Evolutionary conservation across 1,139 yeast species (phyloP).

Genomic region (Yamadazyma friedrichii): DNA sequence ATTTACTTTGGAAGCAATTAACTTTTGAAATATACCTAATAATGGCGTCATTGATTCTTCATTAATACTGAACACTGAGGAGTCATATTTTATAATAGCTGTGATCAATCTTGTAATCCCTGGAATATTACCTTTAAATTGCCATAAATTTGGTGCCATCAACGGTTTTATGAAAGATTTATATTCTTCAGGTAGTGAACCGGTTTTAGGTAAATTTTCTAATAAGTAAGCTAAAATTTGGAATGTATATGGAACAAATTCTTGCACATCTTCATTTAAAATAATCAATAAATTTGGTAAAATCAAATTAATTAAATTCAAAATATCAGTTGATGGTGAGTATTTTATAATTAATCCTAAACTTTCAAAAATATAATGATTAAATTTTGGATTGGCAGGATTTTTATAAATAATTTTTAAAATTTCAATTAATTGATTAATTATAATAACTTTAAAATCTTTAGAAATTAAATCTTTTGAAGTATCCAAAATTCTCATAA

Average conservation of each 20-base stretch:
- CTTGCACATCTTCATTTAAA: constrained; percentile 84
- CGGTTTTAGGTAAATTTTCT: constrained; percentile 54
- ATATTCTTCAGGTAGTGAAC: constrained; percentile 61
- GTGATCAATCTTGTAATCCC: constrained; percentile 81
- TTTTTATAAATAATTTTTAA: constrained; percentile 73
- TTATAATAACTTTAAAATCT: constrained; percentile 42
- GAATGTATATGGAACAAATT: constrained; percentile 89
- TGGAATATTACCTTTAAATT: constrained; percentile 87
- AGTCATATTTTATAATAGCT: constrained; percentile 67
- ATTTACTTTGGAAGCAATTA: constrained; percentile 79
- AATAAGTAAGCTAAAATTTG: constrained; percentile 81
- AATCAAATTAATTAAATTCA: constrained; percentile 51
- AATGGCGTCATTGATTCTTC: constrained; percentile 65
- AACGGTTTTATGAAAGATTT: constrained; percentile 73
- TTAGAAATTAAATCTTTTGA: constrained; percentile 60
- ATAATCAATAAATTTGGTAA: constrained; percentile 69
- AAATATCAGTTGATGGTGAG: constrained; percentile 24
- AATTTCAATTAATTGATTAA: constrained; percentile 68
- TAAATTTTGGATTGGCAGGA: constrained; percentile 93
- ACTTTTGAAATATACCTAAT: constrained; percentile 93
- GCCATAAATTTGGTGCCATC: constrained; percentile 90
- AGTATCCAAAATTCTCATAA: constrained; percentile 79
- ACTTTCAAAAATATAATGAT: constrained; percentile 88
- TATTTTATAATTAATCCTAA: constrained; percentile 73
- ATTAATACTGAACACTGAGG: constrained; percentile 43